phyloP scores from a whole-genome alignment of 139 green algal species.

The Chlorella sp. region DNA sequence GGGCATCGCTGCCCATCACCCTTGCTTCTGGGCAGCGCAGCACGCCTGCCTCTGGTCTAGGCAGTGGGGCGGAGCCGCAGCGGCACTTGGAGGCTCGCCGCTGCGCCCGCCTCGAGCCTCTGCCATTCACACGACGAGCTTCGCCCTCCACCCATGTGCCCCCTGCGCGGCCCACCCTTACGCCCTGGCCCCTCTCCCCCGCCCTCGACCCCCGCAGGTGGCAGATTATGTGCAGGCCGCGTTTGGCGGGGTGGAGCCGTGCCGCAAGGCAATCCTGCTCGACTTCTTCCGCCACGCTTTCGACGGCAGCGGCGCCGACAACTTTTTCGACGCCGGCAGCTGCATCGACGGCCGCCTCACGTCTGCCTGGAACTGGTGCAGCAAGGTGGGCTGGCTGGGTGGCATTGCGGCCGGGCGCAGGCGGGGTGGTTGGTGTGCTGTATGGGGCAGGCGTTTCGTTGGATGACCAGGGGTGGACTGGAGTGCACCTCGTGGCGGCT shows the following conservation, averaged over 20 bases:
- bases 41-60: not conserved
- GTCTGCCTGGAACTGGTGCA: constrained; percentile 94
- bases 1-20: no score
- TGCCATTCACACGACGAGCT: not conserved
- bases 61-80: not conserved
- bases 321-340: constrained; percentile 91
- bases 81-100: no score
- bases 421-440: not conserved
- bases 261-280: constrained; percentile 74
- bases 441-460: no score
- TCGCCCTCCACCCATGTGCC: not conserved
- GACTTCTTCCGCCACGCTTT: constrained; percentile 98
- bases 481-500: no score
- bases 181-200: not conserved
- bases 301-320: constrained; percentile 90
- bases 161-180: not conserved
- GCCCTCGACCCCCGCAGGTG: constrained; percentile 32
- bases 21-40: no score
- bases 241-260: constrained; percentile 76
- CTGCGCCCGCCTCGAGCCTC: no score
- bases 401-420: no score
- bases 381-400: constrained; percentile 33
- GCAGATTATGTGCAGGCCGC: constrained; percentile 56
- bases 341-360: constrained; percentile 96
- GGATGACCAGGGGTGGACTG: no score